phyloP scores from a whole-genome alignment of 228 moss, liverwort and hornwort genomes.

The Sphagnum fallax region DNA sequence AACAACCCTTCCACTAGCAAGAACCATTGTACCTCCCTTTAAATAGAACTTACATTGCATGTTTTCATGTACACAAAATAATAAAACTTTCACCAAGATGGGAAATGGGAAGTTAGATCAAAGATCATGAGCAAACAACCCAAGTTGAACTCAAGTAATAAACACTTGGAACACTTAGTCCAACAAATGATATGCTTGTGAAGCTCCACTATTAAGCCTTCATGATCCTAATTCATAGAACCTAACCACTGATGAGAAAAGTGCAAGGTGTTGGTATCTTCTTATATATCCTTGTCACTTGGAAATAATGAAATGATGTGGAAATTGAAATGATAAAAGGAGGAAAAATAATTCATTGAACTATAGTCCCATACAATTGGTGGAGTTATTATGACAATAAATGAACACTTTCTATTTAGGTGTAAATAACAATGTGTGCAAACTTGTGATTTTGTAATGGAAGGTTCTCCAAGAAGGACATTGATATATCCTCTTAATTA shows the following conservation, averaged over 20 bases:
- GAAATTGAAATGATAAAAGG: neutral
- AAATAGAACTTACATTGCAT: slow-evolving; percentile 82
- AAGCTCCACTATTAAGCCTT: too few relatives aligned
- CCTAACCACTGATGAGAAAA: too few relatives aligned
- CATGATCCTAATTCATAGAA: too few relatives aligned
- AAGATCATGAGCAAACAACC: too few relatives aligned
- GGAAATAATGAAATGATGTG: too few relatives aligned
- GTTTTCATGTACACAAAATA: neutral
- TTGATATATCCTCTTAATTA: slow-evolving; percentile 88
- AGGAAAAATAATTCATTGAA: slow-evolving; percentile 30
- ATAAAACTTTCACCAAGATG: too few relatives aligned
- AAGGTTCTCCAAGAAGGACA: slow-evolving; percentile 91
- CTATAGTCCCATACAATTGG: slow-evolving; percentile 88
- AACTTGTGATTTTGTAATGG: slow-evolving; percentile 97
- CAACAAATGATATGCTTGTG: too few relatives aligned
- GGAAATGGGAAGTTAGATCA: too few relatives aligned
- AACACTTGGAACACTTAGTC: too few relatives aligned
- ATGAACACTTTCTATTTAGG: slow-evolving; percentile 89
- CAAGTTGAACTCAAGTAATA: too few relatives aligned
- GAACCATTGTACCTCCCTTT: slow-evolving; percentile 98
- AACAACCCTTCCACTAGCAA: slow-evolving; percentile 94
- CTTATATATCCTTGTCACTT: too few relatives aligned
- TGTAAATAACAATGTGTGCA: slow-evolving; percentile 95
- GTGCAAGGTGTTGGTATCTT: too few relatives aligned
- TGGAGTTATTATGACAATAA: slow-evolving; percentile 86